These are phyloP conservation scores for Phytopythium mirpurense DNA, from an alignment of 352 stramenopile species.

Conservation along the genomic window DNA sequence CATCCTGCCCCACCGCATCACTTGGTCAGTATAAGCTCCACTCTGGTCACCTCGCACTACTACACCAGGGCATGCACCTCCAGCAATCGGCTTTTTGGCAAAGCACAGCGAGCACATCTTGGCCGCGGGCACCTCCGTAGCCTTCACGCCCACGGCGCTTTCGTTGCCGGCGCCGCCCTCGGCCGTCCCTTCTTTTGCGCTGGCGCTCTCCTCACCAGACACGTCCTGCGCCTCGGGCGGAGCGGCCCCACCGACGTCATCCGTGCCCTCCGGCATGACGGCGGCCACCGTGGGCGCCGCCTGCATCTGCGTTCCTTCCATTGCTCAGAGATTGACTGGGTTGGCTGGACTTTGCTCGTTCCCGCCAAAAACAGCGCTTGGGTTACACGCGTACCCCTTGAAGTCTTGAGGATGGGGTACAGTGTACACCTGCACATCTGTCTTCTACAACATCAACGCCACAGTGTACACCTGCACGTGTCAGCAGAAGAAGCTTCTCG, in stretches of 20 bases:
- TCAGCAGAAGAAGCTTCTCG: too few relatives aligned
- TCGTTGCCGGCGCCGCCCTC: background rate
- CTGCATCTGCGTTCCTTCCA: background rate
- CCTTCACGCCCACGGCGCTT: conserved; percentile 5
- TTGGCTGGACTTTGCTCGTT: too few relatives aligned
- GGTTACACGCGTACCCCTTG: background rate
- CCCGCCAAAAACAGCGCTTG: background rate
- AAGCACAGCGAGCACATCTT: conserved; percentile 37
- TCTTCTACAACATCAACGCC: too few relatives aligned
- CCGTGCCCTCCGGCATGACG: background rate
- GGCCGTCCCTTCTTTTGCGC: background rate
- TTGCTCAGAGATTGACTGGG: too few relatives aligned
- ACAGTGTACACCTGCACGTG: too few relatives aligned
- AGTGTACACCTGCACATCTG: too few relatives aligned
- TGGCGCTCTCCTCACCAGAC: background rate
- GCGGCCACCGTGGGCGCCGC: background rate
- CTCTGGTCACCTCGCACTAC: too few relatives aligned
- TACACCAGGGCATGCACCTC: too few relatives aligned
- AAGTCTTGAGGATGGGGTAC: too few relatives aligned
- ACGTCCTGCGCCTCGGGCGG: too few relatives aligned
- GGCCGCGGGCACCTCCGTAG: conserved; percentile 4
- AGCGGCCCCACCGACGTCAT: too few relatives aligned
- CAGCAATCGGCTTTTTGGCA: conserved; percentile 37
- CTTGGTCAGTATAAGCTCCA: too few relatives aligned
- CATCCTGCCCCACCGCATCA: conserved; percentile 20